These are phyloP conservation scores for Fonsecaea monophora DNA, from an alignment of 2,329 filamentous ascomycete species.

Conservation along the genomic window DNA sequence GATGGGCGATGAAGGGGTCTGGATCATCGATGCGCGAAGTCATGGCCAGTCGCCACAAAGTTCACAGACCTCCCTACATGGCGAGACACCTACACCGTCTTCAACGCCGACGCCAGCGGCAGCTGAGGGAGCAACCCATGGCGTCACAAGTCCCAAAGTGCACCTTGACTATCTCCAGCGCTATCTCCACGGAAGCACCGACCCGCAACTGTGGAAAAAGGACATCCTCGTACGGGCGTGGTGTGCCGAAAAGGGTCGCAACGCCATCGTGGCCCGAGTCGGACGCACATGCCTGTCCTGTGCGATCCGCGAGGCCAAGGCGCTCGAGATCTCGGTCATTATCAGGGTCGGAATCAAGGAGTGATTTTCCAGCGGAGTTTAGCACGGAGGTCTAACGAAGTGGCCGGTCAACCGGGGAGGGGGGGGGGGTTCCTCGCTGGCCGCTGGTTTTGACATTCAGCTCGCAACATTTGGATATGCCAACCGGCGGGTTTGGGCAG, in stretches of 20 bases:
- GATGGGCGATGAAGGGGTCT: constrained; percentile 22
- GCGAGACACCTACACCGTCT: background rate
- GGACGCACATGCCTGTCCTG: constrained; percentile 47
- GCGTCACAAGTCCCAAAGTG: constrained; percentile 22
- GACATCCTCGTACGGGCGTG: constrained; percentile 53
- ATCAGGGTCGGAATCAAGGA: constrained; percentile 47
- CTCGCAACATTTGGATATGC: no score
- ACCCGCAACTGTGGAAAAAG: constrained; percentile 42
- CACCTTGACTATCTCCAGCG: constrained; percentile 19
- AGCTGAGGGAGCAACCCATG: background rate
- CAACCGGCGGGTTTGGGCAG: no score
- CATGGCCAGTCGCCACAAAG: constrained; percentile 1
- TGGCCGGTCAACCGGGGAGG: background rate
- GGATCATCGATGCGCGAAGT: constrained; percentile 36
- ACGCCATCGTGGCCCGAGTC: constrained; percentile 51
- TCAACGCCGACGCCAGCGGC: background rate
- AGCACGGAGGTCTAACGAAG: background rate
- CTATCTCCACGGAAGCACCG: constrained; percentile 25
- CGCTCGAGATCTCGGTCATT: constrained; percentile 48
- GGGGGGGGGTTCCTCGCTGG: no score
- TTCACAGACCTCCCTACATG: background rate
- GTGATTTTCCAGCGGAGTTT: background rate
- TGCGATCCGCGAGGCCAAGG: constrained; percentile 53
- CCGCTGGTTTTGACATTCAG: no score
- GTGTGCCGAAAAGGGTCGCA: constrained; percentile 52